Base-by-base conservation (phyloP, 306 rosid species). In the Sindora glabra region DNA sequence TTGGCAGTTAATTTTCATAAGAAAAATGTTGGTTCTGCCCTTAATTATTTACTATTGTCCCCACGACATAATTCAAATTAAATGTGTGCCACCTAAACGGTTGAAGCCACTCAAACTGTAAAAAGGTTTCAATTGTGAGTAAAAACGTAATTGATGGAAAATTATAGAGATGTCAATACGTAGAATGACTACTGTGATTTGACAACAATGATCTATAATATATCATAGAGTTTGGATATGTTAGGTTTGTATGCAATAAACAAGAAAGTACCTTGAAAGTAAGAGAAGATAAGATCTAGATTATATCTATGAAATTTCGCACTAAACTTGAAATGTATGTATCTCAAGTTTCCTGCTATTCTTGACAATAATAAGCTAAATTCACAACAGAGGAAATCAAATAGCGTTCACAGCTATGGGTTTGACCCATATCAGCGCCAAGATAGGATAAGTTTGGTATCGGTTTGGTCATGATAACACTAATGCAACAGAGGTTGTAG, bases 361-460 rank as follows among this genome's bases (percentile, higher is more conserved):
- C 55, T 23, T 48, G 38, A 42, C 32, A 58, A 67, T 37, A 32
- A 65, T 27, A 60, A 59, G 58, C 45, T 56, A 39, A 67, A 71
- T 16, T 42, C 22, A 41, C 26, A 53, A 23, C 47, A 7, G 32
- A 5, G 38, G 18, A 47, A 55, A 53, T 6, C 5, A 48, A 39
- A 46, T 15, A 16, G 14, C 15, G 48, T 36, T 62, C 10, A 33
- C 21, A 29, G 14, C 23, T 61, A 50, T 29, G 45, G 54, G 39
- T 59, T 10, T 30, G 36, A 47, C 61, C 36, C 12, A 6, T 12
- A n/a, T n/a, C n/a, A n/a, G n/a, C n/a, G n/a, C n/a, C n/a, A n/a
- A 23, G 5, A n/a, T 48, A 48, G 8, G 19, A 48, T 10, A 62
- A 16, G 40, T 21, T 37, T 26, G 21, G 26, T 48, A 17, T 14